Conservation (phyloP, 1,284 basidiomycete species). For the Puccinia coronata region DNA sequence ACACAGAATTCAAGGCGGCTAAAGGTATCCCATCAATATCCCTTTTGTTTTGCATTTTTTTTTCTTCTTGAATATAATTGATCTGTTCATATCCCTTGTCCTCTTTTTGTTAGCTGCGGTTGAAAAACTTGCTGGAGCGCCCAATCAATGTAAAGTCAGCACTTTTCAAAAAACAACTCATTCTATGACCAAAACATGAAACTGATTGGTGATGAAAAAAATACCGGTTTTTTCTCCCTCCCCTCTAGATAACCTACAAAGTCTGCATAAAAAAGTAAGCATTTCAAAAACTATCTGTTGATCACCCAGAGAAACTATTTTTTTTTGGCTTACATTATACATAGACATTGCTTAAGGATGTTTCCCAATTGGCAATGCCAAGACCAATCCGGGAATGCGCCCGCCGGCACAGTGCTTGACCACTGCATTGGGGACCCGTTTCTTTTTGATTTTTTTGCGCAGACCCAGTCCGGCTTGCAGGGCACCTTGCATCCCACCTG, state of each 20-base stretch:
- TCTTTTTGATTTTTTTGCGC: conserved; percentile 41
- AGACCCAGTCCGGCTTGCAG: conserved; percentile 36
- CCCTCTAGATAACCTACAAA: conserved; percentile 32
- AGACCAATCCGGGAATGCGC: conserved; percentile 42
- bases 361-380: background rate
- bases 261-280: conserved; percentile 46
- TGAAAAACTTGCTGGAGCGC: conserved; percentile 8
- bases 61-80: background rate
- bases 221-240: too few relatives aligned
- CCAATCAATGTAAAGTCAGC: conserved; percentile 37
- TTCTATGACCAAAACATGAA: background rate
- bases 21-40: conserved; percentile 22
- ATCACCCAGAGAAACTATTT: background rate
- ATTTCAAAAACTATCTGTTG: background rate
- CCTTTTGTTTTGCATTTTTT: background rate
- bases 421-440: conserved; percentile 28
- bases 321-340: background rate
- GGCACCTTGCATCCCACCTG: conserved; percentile 39
- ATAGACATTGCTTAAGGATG: conserved; percentile 34
- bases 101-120: conserved; percentile 24
- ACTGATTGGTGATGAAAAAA: too few relatives aligned
- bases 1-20: conserved; percentile 32
- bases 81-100: too few relatives aligned
- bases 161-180: background rate
- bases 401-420: conserved; percentile 32